Conservation (phyloP, 768 basidiomycete species). For the Lactifluus pinguis region DNA sequence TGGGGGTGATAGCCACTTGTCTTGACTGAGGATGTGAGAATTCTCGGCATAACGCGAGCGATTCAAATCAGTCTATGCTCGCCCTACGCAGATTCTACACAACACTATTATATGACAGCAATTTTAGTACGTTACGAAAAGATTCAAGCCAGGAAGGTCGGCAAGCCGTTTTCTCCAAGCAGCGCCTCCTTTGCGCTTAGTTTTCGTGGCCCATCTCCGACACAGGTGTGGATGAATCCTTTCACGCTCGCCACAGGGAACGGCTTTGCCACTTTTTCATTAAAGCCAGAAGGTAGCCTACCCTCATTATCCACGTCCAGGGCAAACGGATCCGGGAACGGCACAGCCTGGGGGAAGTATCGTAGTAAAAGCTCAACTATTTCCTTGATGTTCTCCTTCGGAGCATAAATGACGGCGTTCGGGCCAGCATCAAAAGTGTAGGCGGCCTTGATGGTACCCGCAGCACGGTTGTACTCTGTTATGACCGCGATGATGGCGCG, state of each 20-base stretch:
- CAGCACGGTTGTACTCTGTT: slow-evolving; percentile 85
- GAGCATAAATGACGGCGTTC: slow-evolving; percentile 94
- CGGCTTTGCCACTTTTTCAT: slow-evolving; percentile 62
- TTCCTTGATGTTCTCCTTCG: slow-evolving; percentile 63
- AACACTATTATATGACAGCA: background rate
- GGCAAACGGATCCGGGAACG: slow-evolving; percentile 69
- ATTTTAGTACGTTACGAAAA: background rate
- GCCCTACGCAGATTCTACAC: background rate
- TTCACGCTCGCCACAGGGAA: slow-evolving; percentile 76
- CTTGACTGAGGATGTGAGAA: too few relatives aligned
- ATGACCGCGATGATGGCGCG: slow-evolving; percentile 87
- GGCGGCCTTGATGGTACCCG: slow-evolving; percentile 70
- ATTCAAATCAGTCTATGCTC: background rate
- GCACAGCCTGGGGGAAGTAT: slow-evolving; percentile 80
- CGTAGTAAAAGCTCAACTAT: slow-evolving; percentile 66
- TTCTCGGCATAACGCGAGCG: background rate
- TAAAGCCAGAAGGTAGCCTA: slow-evolving; percentile 61
- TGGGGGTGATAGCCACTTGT: too few relatives aligned
- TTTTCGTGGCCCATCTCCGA: slow-evolving; percentile 85
- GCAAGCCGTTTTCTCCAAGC: slow-evolving; percentile 60
- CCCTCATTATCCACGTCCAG: slow-evolving; percentile 40
- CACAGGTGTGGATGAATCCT: slow-evolving; percentile 82
- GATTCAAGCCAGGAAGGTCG: slow-evolving; percentile 39
- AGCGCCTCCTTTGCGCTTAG: slow-evolving; percentile 55
- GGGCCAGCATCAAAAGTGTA: slow-evolving; percentile 99